Percentiles rank a stretch among this genome's conserved stretches.
These are phyloP conservation scores for Debaryomyces robertsiae DNA, from an alignment of 1,139 yeast genomes.

Conservation along the genomic window DNA sequence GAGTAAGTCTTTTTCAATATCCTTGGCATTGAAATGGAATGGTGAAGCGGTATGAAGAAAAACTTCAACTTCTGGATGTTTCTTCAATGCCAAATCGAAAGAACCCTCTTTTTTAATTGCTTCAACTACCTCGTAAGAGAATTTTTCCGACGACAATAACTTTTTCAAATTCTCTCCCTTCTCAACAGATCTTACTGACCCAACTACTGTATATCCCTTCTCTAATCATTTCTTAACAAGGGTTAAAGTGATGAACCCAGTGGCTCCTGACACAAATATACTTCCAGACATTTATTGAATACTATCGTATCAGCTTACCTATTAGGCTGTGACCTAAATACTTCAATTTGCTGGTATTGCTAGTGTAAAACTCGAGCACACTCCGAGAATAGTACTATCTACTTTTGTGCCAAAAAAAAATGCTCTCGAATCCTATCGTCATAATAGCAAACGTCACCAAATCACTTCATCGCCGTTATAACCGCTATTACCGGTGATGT, in stretches of 20 bases:
- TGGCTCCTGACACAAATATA: conserved; percentile 43
- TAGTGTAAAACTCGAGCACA: too few species aligned
- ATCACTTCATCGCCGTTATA: too few species aligned
- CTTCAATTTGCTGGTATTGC: too few species aligned
- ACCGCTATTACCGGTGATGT: too few species aligned
- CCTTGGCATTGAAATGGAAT: conserved; percentile 27
- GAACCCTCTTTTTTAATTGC: conserved; percentile 32
- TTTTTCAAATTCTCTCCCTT: conserved; percentile 33
- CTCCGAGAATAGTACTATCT: too few species aligned
- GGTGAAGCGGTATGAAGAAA: conserved; percentile 42
- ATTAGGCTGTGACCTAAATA: too few species aligned
- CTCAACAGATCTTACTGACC: conserved; percentile 36
- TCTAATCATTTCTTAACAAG: conserved; percentile 27
- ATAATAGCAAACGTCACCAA: too few species aligned
- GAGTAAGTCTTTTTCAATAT: conserved; percentile 33
- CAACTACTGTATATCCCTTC: conserved; percentile 35
- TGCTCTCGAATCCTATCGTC: too few species aligned
- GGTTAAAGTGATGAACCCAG: conserved; percentile 42
- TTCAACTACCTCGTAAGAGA: conserved; percentile 31
- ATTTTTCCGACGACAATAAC: conserved; percentile 19
- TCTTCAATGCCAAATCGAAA: conserved; percentile 32
- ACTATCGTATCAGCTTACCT: too few species aligned
- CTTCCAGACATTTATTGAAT: neutral
- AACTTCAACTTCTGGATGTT: conserved; percentile 29
- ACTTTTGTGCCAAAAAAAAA: too few species aligned